Evolutionary conservation across 768 basidiomycete genomes (phyloP).

Genomic region (Paxillus rubicundulus): DNA sequence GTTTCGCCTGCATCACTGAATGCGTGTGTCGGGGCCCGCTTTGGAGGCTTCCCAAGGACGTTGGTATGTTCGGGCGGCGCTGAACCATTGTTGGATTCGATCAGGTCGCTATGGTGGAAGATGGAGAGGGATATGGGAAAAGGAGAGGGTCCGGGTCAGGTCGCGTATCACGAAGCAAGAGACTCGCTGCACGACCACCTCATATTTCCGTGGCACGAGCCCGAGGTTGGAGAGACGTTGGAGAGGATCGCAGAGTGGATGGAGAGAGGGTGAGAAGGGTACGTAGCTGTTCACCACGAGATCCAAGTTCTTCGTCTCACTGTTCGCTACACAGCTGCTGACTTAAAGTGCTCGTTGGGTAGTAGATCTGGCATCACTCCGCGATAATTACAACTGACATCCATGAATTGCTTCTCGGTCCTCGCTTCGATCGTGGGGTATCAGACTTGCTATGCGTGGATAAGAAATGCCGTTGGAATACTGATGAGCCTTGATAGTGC

Average conservation of each 20-base stretch:
- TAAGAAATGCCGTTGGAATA: not conserved
- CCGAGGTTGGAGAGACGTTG: slow-evolving; percentile 50
- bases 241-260: slow-evolving; percentile 50
- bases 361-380: no score
- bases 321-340: no score
- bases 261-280: not conserved
- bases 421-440: not conserved
- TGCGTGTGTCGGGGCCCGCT: slow-evolving; percentile 38
- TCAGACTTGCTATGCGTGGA: not conserved
- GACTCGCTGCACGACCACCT: slow-evolving; percentile 57
- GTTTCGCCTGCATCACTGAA: slow-evolving; percentile 57
- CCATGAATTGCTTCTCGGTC: not conserved
- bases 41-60: slow-evolving; percentile 58
- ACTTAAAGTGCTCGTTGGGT: no score
- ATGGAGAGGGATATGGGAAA: slow-evolving; percentile 55
- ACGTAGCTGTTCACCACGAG: no score
- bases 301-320: no score
- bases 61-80: slow-evolving; percentile 59
- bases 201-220: slow-evolving; percentile 51
- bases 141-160: slow-evolving; percentile 35
- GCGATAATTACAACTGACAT: no score
- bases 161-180: slow-evolving; percentile 47
- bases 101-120: slow-evolving; percentile 44
- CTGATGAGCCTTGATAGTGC: not conserved
- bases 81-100: slow-evolving; percentile 56